Percentiles rank a stretch among this genome's conserved stretches.
Evolutionary conservation across 345 rosid species (phyloP).

Genomic region (Mercurialis annua): DNA sequence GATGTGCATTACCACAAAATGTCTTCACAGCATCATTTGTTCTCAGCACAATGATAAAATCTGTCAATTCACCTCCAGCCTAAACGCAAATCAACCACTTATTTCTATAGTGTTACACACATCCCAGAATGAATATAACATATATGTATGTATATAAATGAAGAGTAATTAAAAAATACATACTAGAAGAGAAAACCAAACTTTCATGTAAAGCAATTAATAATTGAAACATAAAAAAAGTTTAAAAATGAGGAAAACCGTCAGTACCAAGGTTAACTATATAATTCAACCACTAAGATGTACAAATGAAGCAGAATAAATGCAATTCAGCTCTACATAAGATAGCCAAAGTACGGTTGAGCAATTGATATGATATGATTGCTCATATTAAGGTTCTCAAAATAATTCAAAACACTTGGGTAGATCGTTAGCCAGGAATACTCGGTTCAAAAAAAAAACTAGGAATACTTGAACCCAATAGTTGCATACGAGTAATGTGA

Average conservation of each 20-base stretch:
- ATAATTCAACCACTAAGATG: neutral
- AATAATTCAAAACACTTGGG: neutral
- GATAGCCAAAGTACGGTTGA: too few species aligned
- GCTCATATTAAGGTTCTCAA: neutral
- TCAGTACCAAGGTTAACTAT: neutral
- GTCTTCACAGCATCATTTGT: conserved; percentile 77
- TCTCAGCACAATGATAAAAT: conserved; percentile 81
- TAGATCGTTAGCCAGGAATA: neutral
- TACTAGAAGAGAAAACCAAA: neutral
- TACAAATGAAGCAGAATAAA: neutral
- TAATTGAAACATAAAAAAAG: neutral
- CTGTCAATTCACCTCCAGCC: conserved; percentile 98
- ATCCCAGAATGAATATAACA: neutral
- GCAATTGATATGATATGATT: too few species aligned
- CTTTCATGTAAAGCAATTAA: neutral
- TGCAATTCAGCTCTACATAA: too few species aligned
- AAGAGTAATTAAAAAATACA: neutral
- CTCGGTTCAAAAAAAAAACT: too few species aligned
- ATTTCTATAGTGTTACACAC: neutral
- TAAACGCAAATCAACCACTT: conserved; percentile 32
- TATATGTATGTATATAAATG: neutral
- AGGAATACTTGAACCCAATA: too few species aligned
- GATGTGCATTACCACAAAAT: conserved; percentile 76
- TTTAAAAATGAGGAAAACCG: neutral
- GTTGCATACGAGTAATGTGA: neutral